A percentile compares a stretch with the other conserved stretches of the same genome.
These are phyloP conservation scores for Xylariaceae sp. DNA, from an alignment of 2,329 filamentous ascomycete species.

Conservation along the genomic window DNA sequence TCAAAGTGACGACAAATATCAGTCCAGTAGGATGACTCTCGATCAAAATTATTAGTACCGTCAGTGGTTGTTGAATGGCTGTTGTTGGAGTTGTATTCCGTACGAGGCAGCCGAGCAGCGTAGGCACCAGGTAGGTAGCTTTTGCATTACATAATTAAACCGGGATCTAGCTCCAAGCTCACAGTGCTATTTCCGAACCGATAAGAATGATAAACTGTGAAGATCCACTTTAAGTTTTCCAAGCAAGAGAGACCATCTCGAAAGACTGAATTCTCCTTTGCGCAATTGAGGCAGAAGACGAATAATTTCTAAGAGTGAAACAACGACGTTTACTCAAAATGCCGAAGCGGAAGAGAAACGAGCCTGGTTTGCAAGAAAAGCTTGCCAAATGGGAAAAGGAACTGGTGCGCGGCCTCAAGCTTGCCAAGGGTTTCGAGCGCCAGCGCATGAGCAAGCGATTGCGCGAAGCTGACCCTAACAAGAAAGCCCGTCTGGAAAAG, in stretches of 20 bases:
- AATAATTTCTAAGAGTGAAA: not conserved
- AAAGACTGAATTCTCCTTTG: not conserved
- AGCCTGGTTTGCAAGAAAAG: slow-evolving; percentile 43
- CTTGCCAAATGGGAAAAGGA: slow-evolving; percentile 54
- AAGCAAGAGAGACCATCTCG: not conserved
- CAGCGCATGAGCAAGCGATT: slow-evolving; percentile 65
- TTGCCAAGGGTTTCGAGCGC: slow-evolving; percentile 69
- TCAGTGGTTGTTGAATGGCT: too few species aligned
- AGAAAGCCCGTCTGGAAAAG: slow-evolving; percentile 55
- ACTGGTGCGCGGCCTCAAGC: slow-evolving; percentile 63
- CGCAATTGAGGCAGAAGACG: not conserved
- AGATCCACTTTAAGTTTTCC: slow-evolving; percentile 1
- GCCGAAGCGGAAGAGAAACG: slow-evolving; percentile 48
- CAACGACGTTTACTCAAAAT: slow-evolving; percentile 10
- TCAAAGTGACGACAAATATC: too few species aligned
- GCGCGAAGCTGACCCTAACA: slow-evolving; percentile 45
- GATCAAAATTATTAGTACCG: too few species aligned
- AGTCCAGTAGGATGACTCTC: too few species aligned
- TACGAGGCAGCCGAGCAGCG: too few species aligned
- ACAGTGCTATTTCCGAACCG: not conserved
- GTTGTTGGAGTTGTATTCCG: too few species aligned
- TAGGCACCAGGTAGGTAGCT: too few species aligned
- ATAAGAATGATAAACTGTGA: not conserved
- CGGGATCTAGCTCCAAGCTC: too few species aligned
- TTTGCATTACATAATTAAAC: too few species aligned